Evolutionary conservation across 139 green algal genomes (phyloP), one percentile per base, ranked within the genome.

Genomic region (Closterium sp.): DNA sequence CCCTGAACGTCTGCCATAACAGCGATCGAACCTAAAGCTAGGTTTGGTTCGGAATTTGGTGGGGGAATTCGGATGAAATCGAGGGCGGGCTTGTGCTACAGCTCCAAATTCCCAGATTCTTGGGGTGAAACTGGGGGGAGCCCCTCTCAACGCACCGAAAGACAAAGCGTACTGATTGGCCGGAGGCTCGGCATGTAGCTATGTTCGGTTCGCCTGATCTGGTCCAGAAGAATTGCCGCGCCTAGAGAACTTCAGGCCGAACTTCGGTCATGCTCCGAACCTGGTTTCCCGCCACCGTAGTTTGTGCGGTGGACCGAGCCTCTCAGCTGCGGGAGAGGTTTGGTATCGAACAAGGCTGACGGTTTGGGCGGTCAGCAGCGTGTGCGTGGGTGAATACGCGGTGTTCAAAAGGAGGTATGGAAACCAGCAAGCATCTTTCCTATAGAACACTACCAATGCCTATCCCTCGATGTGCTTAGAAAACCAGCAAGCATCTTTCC

Each of bases 361-460:
- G n/a, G n/a, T n/a, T n/a, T n/a, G n/a, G n/a, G n/a, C n/a, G n/a
- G n/a, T n/a, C n/a, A n/a, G n/a, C n/a, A n/a, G n/a, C n/a, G n/a
- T n/a, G n/a, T n/a, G n/a, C n/a, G n/a, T n/a, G n/a, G n/a, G n/a
- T n/a, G n/a, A n/a, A n/a, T n/a, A n/a, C n/a, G n/a, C n/a, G n/a
- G n/a, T n/a, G n/a, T n/a, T n/a, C n/a, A n/a, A n/a, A n/a, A n/a
- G n/a, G n/a, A n/a, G n/a, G n/a, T n/a, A n/a, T n/a, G n/a, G n/a
- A n/a, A n/a, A n/a, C n/a, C n/a, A n/a, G 38, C 38, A 50, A 50
- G 38, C 38, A 11, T 13, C 13, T 79, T 5, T 22, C 17, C 17
- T 24, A n/a, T n/a, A n/a, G n/a, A n/a, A 62, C 85, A 32, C 31
- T 92, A 34, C 90, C 90, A 93, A 30, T 85, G 42, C 85, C 90